Base-by-base conservation (phyloP, 352 stramenopile genomes). In the Phytopythium sindhum region DNA sequence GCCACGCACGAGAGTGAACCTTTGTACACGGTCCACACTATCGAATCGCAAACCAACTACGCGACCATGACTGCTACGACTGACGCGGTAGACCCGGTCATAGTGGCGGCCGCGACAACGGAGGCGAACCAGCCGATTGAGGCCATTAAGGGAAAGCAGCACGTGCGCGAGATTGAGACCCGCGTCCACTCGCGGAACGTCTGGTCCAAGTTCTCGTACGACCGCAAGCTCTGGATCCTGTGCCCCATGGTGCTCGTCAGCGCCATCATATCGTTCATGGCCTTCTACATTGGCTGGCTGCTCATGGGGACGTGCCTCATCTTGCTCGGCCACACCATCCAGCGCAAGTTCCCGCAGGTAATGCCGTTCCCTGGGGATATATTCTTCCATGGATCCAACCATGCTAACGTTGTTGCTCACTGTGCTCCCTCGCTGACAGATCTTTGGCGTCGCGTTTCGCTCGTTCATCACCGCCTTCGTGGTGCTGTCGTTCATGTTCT, bases 391-490 rank as follows among this genome's bases (percentile, higher is more conserved):
- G 17, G n/a, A 42, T 21, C 7, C 21, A 19, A 33, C 19, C n/a
- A 21, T 57, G 19, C 31, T 57, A 52, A 57, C 42, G n/a, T 23
- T 64, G 24, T 41, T 41, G 14, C 9, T 23, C 14, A 29, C n/a
- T 44, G 15, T 42, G 26, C 28, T 11, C 19, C 39, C 11, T 41
- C 56, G 21, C 19, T 47, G 6, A 39, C 57, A 92, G 75, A 89
- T 93, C 57, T 96, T 96, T 41, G 87, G 87, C n/a, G 68, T 78
- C 26, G 87, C 87, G 2, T 96, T 96, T 75, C 88, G 88, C 64
- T 86, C 81, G 19, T 96, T 96, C 57, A 92, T 96, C 73, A 91
- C 82, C 24, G 75, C 77, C 31, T 94, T 96, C 60, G 84, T 96
- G 8, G 68, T 93, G 45, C 50, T 96, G 10, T 94, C 85, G 41